Evolutionary conservation across 1,284 basidiomycete species (phyloP), one percentile per base, ranked within the genome.

Genomic region (Coriolopsis trogii): DNA sequence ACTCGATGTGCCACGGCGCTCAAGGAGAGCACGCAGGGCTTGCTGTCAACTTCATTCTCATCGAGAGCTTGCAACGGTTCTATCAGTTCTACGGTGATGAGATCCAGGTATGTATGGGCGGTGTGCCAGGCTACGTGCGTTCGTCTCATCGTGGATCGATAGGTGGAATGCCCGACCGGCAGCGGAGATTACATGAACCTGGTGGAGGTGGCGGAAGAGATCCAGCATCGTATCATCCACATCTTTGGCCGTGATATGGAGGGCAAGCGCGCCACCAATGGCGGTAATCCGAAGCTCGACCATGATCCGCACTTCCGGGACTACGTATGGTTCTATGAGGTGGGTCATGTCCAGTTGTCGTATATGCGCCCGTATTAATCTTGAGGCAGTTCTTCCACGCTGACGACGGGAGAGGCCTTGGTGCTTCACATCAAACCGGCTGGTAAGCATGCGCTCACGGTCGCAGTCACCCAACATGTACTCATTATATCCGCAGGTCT

Each of bases 381-480:
- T 24, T 28, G 25, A 25, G 41, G 55, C 49, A 94, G 89, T 98
- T 91, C 78, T 98, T 98, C 87, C 91, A 98, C 68, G 95, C 87
- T 23, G 93, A 98, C 65, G 87, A 80, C 55, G 96, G 95, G 9
- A 84, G 87, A 52, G 96, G 96, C 20, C 78, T 98, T 16, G 96
- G 96, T 33, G 96, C 96, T 1, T 95, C 93, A 5, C 96, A 99
- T 74, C 96, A 99, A 72, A 98, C 94, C 56, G 95, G 95, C 63
- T 98, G 96, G 93, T 89, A 64, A 61, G 80, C 23, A 42, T 30
- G 10, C 39, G 20, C 55, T 18, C 29, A 7, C 24, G 20, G 21
- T 33, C n/a, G 18, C 16, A 8, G 16, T 12, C 6, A 18, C 24
- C 3, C 8, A 2, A 6, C 9, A 16, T 12, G 7, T 16, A 52